A percentile compares a stretch with the other conserved stretches of the same genome.
Evolutionary conservation across 2,329 filamentous ascomycete species (phyloP).

Genomic region (Moelleriella libera): DNA sequence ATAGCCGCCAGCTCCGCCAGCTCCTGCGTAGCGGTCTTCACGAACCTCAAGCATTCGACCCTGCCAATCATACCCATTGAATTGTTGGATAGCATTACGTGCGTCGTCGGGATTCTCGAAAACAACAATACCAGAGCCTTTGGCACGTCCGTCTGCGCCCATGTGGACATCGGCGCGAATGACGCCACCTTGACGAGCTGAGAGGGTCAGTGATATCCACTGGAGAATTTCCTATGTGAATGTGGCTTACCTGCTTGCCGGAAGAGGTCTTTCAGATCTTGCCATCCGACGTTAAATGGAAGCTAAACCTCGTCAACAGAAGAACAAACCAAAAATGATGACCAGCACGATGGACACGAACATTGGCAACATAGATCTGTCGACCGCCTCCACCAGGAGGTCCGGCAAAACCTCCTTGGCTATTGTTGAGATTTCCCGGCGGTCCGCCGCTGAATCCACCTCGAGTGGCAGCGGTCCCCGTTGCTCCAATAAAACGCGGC

Average conservation of each 20-base stretch:
- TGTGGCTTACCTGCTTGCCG: constrained; percentile 76
- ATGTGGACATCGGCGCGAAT: constrained; percentile 92
- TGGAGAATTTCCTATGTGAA: neutral
- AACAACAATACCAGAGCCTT: constrained; percentile 92
- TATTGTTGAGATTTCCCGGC: constrained; percentile 32
- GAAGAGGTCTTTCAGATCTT: constrained; percentile 97
- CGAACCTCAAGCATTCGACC: constrained; percentile 86
- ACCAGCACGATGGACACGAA: constrained; percentile 43
- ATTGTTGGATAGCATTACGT: constrained; percentile 88
- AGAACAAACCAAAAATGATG: neutral
- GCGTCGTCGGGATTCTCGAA: constrained; percentile 94
- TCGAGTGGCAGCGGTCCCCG: constrained; percentile 41
- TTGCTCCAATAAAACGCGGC: constrained; percentile 79
- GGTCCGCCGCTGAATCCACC: constrained; percentile 46
- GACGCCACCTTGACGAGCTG: constrained; percentile 56
- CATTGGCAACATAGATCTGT: constrained; percentile 96
- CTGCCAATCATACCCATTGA: constrained; percentile 99
- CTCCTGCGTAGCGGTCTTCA: constrained; percentile 81
- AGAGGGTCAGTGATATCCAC: neutral
- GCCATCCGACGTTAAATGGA: constrained; percentile 95
- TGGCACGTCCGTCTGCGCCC: constrained; percentile 81
- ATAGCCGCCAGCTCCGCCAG: constrained; percentile 36
- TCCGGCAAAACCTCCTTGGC: constrained; percentile 39
- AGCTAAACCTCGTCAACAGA: constrained; percentile 43
- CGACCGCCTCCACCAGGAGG: constrained; percentile 44